Percentiles rank a stretch among this genome's conserved stretches.
phyloP scores from a whole-genome alignment of 2,329 filamentous ascomycete species.

The Nannizzia gypsea region DNA sequence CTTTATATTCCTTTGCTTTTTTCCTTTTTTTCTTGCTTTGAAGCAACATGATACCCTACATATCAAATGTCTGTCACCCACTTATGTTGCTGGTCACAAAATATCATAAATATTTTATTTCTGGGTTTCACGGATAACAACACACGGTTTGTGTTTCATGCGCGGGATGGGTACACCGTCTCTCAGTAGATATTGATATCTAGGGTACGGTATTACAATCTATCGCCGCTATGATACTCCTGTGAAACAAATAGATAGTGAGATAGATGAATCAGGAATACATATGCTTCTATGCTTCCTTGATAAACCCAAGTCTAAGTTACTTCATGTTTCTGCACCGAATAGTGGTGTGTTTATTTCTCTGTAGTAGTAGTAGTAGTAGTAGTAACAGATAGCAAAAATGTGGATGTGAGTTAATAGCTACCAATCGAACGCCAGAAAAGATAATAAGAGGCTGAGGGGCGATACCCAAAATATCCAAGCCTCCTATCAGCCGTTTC shows the following conservation, averaged over 20 bases:
- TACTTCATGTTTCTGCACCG: not conserved
- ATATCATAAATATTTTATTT: not conserved
- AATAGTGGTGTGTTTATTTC: not conserved
- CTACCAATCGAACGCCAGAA: not conserved
- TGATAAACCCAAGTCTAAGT: not conserved
- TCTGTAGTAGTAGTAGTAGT: not conserved
- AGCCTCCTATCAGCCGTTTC: not conserved
- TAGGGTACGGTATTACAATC: not conserved
- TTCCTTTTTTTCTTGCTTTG: not conserved
- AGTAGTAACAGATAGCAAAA: not conserved
- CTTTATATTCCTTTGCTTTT: not conserved
- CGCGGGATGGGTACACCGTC: not conserved
- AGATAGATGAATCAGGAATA: not conserved
- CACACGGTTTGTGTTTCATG: not conserved
- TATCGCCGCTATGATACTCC: not conserved
- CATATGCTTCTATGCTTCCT: not conserved
- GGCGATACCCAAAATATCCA: not conserved
- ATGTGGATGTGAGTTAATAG: not conserved
- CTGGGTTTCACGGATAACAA: not conserved
- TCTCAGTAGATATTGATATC: not conserved
- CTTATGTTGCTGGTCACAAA: conserved; percentile 1
- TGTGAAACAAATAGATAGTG: not conserved
- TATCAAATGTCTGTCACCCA: not conserved
- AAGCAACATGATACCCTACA: conserved; percentile 4
- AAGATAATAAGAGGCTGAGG: not conserved